Percentiles rank a stretch among this genome's conserved stretches.
These are phyloP conservation scores for Leccinum ochraceum DNA, from an alignment of 768 basidiomycete species.

Conservation along the genomic window DNA sequence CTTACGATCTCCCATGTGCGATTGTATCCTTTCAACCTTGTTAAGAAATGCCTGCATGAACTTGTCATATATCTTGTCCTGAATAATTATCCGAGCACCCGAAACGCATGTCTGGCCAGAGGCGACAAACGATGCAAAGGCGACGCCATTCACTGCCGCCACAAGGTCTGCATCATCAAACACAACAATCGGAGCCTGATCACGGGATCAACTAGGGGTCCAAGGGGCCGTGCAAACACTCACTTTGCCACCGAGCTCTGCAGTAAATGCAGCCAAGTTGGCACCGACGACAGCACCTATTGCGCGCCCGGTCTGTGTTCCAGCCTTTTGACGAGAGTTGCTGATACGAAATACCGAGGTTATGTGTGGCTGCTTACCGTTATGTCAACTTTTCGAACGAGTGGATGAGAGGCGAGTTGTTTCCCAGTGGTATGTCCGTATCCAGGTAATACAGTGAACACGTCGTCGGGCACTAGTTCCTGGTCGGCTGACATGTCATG, in stretches of 20 bases:
- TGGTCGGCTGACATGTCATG: neutral
- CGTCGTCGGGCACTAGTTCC: conserved; percentile 68
- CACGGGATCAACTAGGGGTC: conserved; percentile 3
- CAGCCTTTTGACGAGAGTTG: conserved; percentile 50
- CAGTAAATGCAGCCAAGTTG: conserved; percentile 76
- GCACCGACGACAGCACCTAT: conserved; percentile 72
- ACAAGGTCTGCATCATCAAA: conserved; percentile 76
- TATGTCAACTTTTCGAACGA: conserved; percentile 79
- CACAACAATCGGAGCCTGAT: conserved; percentile 75
- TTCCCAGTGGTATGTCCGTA: conserved; percentile 63
- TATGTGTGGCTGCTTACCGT: conserved; percentile 51
- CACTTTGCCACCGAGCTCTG: conserved; percentile 87
- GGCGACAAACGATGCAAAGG: conserved; percentile 83
- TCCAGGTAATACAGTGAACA: conserved; percentile 76
- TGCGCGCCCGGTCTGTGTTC: conserved; percentile 73
- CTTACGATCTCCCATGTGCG: no score
- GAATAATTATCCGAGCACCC: conserved; percentile 79
- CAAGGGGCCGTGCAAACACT: conserved; percentile 1
- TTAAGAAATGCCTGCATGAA: conserved; percentile 64
- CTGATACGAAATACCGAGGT: neutral
- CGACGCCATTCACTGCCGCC: conserved; percentile 79
- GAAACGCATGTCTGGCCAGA: conserved; percentile 93
- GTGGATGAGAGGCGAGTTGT: conserved; percentile 61
- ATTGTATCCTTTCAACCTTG: conserved; percentile 62
- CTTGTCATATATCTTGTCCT: conserved; percentile 63